Evolutionary conservation across 257 asterid genomes (phyloP), one percentile per base, ranked within the genome.

Genomic region (Capsicum chinense): DNA sequence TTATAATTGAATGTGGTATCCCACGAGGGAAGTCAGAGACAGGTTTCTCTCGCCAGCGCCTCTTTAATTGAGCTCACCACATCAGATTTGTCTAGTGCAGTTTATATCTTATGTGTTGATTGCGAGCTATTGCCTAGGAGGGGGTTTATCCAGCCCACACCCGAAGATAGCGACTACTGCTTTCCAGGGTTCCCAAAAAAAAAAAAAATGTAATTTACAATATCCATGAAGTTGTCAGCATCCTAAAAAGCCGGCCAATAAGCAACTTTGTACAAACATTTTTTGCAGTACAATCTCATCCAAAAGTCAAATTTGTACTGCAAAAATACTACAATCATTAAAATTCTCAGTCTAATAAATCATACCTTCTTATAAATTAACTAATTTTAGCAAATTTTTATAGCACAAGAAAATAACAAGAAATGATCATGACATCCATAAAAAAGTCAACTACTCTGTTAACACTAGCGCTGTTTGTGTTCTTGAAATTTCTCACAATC

Each of bases 371-470:
- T 84, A 67, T 56, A 80, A 5, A 56, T 26, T 17, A 48, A 42
- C 39, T 48, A 54, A 80, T 39, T 42, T 39, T 14, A 13, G 44
- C 48, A 48, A 33, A 63, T 44, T 60, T 21, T 9, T 17, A 60
- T 58, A 67, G 8, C 9, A 35, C 66, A 59, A 81, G 2, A 81
- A 35, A 12, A 76, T 76, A 26, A 54, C 21, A 67, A 63, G 4
- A 67, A 52, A 79, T 78, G 70, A 19, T 14, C 9, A 90, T 89
- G 91, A 83, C 88, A 21, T 86, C 88, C 17, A 56, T 50, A 26
- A 70, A 62, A 64, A 91, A 88, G 90, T 90, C 97, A 89, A 90
- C 93, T 82, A 60, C 84, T 87, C 59, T 87, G 50, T 68, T 94
- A 90, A 73, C 84, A 44, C 59, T 84, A 6, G 15, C 85, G 33